phyloP scores from a whole-genome alignment of 176 grass and related monocot species.

The Avena sativa region DNA sequence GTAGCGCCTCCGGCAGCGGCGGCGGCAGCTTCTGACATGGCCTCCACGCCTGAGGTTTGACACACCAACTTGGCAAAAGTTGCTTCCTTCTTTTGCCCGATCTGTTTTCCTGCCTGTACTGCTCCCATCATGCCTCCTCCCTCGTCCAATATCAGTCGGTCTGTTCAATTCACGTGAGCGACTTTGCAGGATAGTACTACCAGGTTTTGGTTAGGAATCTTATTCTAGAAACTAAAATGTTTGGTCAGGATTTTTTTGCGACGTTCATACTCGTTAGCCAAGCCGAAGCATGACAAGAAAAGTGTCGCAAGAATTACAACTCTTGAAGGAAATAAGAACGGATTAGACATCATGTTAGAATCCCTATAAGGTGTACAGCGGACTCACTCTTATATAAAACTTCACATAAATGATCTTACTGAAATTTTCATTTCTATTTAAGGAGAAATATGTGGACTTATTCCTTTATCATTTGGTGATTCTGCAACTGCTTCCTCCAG shows the following conservation, averaged over 20 bases:
- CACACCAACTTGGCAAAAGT: conserved; percentile 41
- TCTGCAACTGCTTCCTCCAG: too few relatives aligned
- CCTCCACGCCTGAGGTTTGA: conserved; percentile 1
- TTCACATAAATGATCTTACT: too few relatives aligned
- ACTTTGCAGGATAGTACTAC: neutral
- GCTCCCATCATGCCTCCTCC: neutral
- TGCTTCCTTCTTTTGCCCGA: neutral
- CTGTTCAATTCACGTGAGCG: neutral
- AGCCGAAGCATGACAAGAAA: too few relatives aligned
- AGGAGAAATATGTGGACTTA: too few relatives aligned
- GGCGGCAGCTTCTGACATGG: neutral
- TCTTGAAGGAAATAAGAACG: neutral
- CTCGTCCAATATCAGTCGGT: neutral
- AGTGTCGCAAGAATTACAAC: neutral
- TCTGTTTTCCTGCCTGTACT: neutral
- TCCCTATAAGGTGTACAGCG: neutral
- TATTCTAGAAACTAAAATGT: too few relatives aligned
- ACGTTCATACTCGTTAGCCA: too few relatives aligned
- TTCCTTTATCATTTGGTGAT: too few relatives aligned
- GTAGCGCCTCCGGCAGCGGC: neutral
- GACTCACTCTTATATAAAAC: neutral
- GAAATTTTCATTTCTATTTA: too few relatives aligned
- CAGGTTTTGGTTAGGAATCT: too few relatives aligned
- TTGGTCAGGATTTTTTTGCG: too few relatives aligned
- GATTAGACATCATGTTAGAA: too few relatives aligned